phyloP scores from a whole-genome alignment of 805 yeast genomes.

The Cyberlindnera meyerae region DNA sequence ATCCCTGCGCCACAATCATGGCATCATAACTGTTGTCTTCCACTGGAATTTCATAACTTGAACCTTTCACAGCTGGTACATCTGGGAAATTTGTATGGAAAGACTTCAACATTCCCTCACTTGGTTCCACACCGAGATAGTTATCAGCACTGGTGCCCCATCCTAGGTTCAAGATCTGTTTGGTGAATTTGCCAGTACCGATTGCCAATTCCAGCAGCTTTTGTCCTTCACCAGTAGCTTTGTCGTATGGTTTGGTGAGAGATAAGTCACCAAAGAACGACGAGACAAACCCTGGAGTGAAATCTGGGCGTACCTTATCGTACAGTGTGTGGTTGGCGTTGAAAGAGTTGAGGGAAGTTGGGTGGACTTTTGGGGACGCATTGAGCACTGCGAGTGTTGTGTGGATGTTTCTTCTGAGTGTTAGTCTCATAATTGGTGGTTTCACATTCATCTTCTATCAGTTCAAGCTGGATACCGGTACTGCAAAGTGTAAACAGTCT shows the following conservation, averaged over 20 bases:
- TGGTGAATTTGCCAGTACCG: conserved; percentile 63
- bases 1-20: conserved; percentile 54
- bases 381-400: background rate
- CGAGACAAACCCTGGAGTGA: conserved; percentile 37
- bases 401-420: background rate
- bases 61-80: no score
- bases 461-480: no score
- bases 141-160: conserved; percentile 29
- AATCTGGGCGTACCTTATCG: conserved; percentile 50
- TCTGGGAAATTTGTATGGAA: no score
- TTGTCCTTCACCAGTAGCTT: conserved; percentile 21
- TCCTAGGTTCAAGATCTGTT: conserved; percentile 35
- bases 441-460: no score
- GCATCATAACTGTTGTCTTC: conserved; percentile 42
- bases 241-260: conserved; percentile 19
- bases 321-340: conserved; percentile 47
- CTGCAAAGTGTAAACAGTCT: no score
- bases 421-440: no score
- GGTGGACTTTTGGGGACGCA: conserved; percentile 14
- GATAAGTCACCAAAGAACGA: conserved; percentile 36
- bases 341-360: conserved; percentile 44
- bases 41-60: conserved; percentile 44
- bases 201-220: conserved; percentile 48
- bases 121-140: conserved; percentile 48
- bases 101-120: conserved; percentile 47